A percentile compares a stretch with the other conserved stretches of the same genome.
These are phyloP conservation scores for Phytopythium boreale DNA, from an alignment of 352 stramenopile species.

Conservation along the genomic window DNA sequence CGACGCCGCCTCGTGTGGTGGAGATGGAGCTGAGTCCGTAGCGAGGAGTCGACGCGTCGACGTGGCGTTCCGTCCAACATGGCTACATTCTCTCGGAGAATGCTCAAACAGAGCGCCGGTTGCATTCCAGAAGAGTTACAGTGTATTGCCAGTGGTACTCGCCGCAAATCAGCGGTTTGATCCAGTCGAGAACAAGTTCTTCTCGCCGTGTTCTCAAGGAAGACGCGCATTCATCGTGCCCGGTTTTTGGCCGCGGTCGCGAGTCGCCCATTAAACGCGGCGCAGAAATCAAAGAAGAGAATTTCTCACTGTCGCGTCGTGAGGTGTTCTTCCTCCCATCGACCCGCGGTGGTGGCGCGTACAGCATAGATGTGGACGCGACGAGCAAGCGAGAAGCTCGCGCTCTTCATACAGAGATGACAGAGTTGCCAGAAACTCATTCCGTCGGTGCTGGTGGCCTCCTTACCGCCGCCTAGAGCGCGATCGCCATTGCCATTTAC, in stretches of 20 bases:
- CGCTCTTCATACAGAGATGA: background rate
- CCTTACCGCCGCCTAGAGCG: too few species aligned
- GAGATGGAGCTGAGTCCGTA: background rate
- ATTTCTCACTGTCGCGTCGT: background rate
- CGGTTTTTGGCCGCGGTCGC: background rate
- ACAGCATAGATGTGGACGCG: background rate
- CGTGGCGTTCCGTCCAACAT: background rate
- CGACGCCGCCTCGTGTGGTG: conserved; percentile 5
- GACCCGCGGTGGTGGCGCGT: background rate
- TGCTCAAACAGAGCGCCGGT: too few species aligned
- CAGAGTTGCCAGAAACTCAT: background rate
- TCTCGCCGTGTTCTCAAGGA: background rate
- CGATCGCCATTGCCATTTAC: too few species aligned
- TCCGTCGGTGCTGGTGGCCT: background rate
- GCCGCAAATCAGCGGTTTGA: background rate
- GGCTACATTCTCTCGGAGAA: background rate
- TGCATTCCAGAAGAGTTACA: too few species aligned
- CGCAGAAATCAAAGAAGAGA: background rate
- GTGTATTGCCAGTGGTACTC: too few species aligned
- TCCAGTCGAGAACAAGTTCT: background rate
- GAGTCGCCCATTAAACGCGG: background rate
- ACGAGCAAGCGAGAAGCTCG: background rate
- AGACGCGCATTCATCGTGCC: background rate
- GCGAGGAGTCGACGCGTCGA: background rate
- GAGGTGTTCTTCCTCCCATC: conserved; percentile 2